phyloP scores from a whole-genome alignment of 2,329 filamentous ascomycete genomes.

The Aureobasidium leucospermi region DNA sequence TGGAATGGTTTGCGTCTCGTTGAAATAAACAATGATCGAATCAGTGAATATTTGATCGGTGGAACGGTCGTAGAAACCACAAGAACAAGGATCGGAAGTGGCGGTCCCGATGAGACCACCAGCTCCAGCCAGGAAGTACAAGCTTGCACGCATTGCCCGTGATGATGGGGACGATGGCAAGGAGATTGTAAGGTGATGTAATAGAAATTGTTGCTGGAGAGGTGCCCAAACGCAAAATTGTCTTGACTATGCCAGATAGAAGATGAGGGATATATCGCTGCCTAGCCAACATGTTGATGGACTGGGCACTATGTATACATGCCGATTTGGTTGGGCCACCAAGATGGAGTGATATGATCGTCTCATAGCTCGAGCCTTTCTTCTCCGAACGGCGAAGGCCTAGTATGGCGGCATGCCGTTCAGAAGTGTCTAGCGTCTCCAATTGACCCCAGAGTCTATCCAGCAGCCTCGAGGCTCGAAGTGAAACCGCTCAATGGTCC shows the following conservation, averaged over 20 bases:
- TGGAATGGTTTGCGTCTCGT: constrained; percentile 35
- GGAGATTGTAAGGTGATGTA: not conserved
- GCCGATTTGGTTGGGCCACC: not conserved
- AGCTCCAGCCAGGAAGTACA: not conserved
- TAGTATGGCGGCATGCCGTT: not conserved
- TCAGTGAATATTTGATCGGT: constrained; percentile 39
- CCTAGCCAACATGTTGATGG: not conserved
- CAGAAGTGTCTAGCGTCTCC: not conserved
- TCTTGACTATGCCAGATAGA: not conserved
- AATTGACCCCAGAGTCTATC: not conserved
- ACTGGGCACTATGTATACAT: not conserved
- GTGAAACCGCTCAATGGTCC: not conserved
- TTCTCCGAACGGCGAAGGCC: not conserved
- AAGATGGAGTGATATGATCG: not conserved
- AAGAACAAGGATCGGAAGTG: constrained; percentile 29
- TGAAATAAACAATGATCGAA: constrained; percentile 44
- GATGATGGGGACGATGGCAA: not conserved
- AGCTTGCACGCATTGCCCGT: not conserved
- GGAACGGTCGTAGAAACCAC: constrained; percentile 38
- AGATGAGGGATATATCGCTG: not conserved
- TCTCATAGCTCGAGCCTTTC: not conserved
- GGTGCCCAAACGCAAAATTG: too few species aligned
- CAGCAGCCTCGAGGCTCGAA: not conserved
- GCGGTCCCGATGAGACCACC: not conserved
- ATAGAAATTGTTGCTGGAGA: too few species aligned